phyloP scores from a whole-genome alignment of 352 stramenopile species.

The Pythium pectinolyticum region DNA sequence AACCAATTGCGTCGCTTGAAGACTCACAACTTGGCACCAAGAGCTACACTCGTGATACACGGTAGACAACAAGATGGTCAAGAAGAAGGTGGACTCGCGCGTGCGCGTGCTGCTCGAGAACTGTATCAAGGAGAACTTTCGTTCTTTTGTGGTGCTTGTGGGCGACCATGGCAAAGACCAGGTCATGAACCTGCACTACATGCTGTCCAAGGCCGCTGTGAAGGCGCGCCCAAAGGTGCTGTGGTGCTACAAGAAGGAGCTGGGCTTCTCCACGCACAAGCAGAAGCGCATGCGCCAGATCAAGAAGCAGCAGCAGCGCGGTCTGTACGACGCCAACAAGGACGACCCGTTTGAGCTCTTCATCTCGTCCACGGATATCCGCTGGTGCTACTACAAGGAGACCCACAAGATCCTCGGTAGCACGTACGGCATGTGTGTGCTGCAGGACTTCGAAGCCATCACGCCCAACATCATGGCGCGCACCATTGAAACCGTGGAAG shows the following conservation, averaged over 20 bases:
- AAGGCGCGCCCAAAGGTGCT: conserved; percentile 96
- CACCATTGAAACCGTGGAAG: conserved; percentile 99
- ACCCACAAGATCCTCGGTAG: conserved; percentile 98
- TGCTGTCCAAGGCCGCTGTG: conserved; percentile 94
- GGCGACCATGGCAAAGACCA: conserved; percentile 99
- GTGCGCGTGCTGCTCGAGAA: conserved; percentile 98
- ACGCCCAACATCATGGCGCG: conserved; percentile 99
- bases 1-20: conserved; percentile 16
- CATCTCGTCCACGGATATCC: conserved; percentile 97
- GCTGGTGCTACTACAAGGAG: conserved; percentile 99
- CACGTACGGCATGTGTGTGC: conserved; percentile 98
- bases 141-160: conserved; percentile 97
- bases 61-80: conserved; percentile 94
- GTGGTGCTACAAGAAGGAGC: conserved; percentile 99
- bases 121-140: conserved; percentile 95
- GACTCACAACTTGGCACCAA: background rate
- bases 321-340: conserved; percentile 90
- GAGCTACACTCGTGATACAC: background rate
- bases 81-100: conserved; percentile 98
- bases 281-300: conserved; percentile 94
- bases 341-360: conserved; percentile 99
- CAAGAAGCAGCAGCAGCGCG: conserved; percentile 93
- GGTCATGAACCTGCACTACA: conserved; percentile 99
- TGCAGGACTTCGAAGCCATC: conserved; percentile 99
- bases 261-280: conserved; percentile 98